Conservation (phyloP, 1,284 basidiomycete species). For the Microbotryomycetes sp. region DNA sequence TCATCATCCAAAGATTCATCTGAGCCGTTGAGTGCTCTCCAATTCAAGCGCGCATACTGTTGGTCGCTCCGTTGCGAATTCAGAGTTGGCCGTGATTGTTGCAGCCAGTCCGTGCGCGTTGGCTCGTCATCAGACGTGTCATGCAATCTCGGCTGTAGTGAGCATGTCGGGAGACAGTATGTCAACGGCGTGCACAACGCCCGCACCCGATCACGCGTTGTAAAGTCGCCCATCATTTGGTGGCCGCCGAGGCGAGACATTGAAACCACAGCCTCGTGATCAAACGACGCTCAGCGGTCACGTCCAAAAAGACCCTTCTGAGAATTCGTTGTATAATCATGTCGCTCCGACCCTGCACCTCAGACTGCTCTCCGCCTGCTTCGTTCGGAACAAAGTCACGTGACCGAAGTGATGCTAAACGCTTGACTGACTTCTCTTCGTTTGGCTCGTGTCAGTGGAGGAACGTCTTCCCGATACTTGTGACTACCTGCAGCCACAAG, state of each 20-base stretch:
- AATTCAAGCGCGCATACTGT: not conserved
- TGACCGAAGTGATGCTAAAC: too few species aligned
- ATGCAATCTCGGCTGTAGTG: not conserved
- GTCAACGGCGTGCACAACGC: conserved; percentile 13
- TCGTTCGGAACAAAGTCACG: too few species aligned
- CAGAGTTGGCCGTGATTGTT: conserved; percentile 1
- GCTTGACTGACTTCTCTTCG: too few species aligned
- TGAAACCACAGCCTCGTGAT: too few species aligned
- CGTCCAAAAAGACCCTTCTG: too few species aligned
- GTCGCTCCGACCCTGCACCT: too few species aligned
- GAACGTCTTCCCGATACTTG: too few species aligned
- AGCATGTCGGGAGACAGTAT: conserved; percentile 13
- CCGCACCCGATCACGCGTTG: conserved; percentile 14
- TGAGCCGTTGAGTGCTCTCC: not conserved
- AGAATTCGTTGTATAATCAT: too few species aligned
- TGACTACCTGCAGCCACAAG: too few species aligned
- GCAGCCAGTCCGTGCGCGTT: not conserved
- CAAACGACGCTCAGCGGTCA: too few species aligned
- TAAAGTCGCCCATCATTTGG: conserved; percentile 24
- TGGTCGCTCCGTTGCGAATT: not conserved
- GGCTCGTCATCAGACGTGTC: not conserved
- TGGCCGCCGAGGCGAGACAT: not conserved
- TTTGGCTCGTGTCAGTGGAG: too few species aligned
- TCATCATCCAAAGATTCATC: not conserved
- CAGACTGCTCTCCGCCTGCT: too few species aligned